A percentile compares a stretch with the other conserved stretches of the same genome.
Conservation (phyloP, 169 alveolate species). For the Eimeria tenella region DNA sequence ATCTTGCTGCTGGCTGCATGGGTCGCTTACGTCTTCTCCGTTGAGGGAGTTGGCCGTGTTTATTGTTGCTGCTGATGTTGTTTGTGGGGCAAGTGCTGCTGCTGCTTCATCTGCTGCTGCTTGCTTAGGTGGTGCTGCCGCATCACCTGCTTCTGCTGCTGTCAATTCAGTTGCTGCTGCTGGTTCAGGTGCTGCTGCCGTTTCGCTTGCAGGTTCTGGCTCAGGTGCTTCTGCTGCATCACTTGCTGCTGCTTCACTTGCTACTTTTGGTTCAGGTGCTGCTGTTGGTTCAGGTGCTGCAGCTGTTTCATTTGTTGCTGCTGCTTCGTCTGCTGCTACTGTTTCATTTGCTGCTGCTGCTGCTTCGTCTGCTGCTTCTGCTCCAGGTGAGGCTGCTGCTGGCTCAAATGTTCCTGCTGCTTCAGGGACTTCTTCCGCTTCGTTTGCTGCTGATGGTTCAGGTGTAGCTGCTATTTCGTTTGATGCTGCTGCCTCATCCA, state of each 20-base stretch:
- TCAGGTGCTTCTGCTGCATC: background rate
- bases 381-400: background rate
- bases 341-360: background rate
- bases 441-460: background rate
- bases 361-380: background rate
- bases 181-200: background rate
- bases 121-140: background rate
- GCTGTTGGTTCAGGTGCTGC: conserved; percentile 1
- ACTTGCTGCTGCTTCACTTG: background rate
- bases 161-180: background rate
- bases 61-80: background rate
- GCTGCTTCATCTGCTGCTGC: conserved; percentile 42
- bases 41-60: background rate
- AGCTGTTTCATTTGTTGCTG: background rate
- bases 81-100: background rate
- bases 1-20: too few species aligned
- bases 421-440: background rate
- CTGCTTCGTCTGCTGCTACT: conserved; percentile 24
- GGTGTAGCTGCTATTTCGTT: background rate
- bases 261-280: background rate
- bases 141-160: background rate
- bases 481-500: background rate
- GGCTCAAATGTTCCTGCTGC: background rate
- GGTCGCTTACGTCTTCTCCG: background rate
- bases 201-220: background rate